phyloP scores from a whole-genome alignment of 1,284 basidiomycete genomes.

The Tylopilus sp. region DNA sequence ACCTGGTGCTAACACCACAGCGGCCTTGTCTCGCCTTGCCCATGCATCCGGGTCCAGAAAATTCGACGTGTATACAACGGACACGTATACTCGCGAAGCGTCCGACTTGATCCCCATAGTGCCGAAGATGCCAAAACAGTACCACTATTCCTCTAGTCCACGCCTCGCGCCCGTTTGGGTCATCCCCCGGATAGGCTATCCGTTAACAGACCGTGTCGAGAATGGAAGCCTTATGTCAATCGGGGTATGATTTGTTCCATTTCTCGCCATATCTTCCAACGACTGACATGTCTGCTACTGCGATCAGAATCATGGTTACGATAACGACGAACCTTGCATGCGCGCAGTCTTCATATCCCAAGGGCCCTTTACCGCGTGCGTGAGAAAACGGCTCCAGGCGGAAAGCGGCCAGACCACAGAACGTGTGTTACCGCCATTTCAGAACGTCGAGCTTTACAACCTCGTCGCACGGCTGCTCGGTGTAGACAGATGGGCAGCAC shows the following conservation, averaged over 20 bases:
- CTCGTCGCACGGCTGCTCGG: conserved; percentile 73
- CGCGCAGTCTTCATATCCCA: conserved; percentile 85
- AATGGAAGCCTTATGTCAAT: conserved; percentile 56
- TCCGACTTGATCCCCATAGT: not conserved
- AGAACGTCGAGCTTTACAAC: conserved; percentile 80
- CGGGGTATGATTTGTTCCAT: conserved; percentile 46
- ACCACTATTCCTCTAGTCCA: conserved; percentile 66
- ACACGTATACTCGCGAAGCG: conserved; percentile 35
- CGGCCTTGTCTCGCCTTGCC: conserved; percentile 51
- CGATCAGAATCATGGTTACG: conserved; percentile 73
- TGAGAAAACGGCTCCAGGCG: conserved; percentile 41
- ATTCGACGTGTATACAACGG: conserved; percentile 74
- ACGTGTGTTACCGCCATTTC: conserved; percentile 72
- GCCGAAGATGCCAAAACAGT: conserved; percentile 67
- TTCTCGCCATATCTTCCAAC: not conserved
- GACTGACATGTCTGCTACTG: not conserved
- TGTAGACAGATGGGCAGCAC: conserved; percentile 51
- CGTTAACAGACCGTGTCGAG: conserved; percentile 59
- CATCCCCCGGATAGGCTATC: conserved; percentile 75
- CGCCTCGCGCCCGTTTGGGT: conserved; percentile 85
- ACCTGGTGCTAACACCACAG: conserved; percentile 47
- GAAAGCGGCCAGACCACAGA: conserved; percentile 39
- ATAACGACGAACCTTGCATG: conserved; percentile 73
- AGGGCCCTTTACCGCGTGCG: conserved; percentile 70
- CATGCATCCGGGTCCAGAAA: conserved; percentile 43